phyloP scores from a whole-genome alignment of 371 early-diverging fungal genomes.

The Nematocida homosporus region DNA sequence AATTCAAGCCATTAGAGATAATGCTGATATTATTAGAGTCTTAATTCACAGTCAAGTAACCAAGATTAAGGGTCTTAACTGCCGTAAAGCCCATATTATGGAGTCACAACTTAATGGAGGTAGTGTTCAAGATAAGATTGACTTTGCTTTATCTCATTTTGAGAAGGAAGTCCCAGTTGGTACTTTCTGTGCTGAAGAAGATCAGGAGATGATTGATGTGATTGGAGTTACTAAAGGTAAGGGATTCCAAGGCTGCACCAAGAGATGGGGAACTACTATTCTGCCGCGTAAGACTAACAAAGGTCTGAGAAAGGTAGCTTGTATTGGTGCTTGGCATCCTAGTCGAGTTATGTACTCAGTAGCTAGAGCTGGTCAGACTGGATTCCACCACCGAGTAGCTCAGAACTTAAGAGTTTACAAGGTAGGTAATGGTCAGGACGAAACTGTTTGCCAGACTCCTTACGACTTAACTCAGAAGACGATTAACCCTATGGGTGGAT shows the following conservation, averaged over 20 bases:
- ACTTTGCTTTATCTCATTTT: constrained; percentile 88
- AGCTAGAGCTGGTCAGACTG: constrained; percentile 98
- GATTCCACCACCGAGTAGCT: constrained; percentile 99
- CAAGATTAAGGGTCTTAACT: constrained; percentile 82
- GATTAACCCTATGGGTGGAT: constrained; percentile 97
- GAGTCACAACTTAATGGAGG: constrained; percentile 99
- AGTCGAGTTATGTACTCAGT: constrained; percentile 96
- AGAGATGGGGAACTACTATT: constrained; percentile 99
- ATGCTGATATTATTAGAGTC: constrained; percentile 92
- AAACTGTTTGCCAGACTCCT: constrained; percentile 79
- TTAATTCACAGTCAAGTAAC: constrained; percentile 92
- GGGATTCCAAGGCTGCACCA: constrained; percentile 97
- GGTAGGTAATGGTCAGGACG: constrained; percentile 82
- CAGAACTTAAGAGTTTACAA: constrained; percentile 99
- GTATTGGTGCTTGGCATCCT: constrained; percentile 99
- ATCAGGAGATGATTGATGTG: constrained; percentile 96
- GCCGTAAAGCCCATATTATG: constrained; percentile 94
- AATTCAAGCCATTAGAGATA: constrained; percentile 92
- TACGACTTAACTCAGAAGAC: constrained; percentile 91
- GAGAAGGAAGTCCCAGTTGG: constrained; percentile 85
- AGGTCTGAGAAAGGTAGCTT: constrained; percentile 99
- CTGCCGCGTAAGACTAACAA: constrained; percentile 98
- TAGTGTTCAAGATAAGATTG: constrained; percentile 87
- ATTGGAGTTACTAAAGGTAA: constrained; percentile 99
- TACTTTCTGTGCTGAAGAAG: constrained; percentile 86